Conservation (phyloP, 2,329 filamentous ascomycete genomes). For the Monilinia fructigena region DNA sequence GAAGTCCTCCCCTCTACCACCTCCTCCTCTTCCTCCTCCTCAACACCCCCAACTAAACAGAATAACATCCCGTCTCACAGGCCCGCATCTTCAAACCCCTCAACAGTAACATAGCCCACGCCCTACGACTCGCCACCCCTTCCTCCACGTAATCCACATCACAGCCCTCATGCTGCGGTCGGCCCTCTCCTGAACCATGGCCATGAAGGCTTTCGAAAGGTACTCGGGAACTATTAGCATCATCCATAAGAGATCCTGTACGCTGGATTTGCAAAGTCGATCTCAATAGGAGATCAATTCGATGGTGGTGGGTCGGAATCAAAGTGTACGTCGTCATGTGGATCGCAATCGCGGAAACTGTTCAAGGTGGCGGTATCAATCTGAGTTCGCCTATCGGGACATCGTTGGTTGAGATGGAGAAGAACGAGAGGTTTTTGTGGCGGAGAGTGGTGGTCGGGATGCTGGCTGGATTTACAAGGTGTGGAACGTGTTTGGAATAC, state of each 20-base stretch:
- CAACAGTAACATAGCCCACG: background rate
- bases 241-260: background rate
- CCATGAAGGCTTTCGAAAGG: background rate
- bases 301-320: accelerated
- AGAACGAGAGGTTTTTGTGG: conserved; percentile 1
- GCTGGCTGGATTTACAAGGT: background rate
- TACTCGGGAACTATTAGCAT: background rate
- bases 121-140: background rate
- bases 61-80: background rate
- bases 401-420: background rate
- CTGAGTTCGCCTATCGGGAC: background rate
- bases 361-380: background rate
- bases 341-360: background rate
- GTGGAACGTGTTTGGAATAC: background rate
- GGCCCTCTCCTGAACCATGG: background rate
- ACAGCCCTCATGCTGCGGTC: background rate
- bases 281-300: background rate
- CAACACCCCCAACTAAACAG: background rate
- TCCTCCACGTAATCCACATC: conserved; percentile 3
- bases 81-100: background rate
- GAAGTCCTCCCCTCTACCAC: too few relatives aligned
- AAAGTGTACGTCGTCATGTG: too few relatives aligned
- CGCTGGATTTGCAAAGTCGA: background rate
- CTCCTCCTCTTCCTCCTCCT: too few relatives aligned
- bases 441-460: background rate